Conservation (phyloP, 176 grass and related monocot genomes). For the Pontederia paniculata region DNA sequence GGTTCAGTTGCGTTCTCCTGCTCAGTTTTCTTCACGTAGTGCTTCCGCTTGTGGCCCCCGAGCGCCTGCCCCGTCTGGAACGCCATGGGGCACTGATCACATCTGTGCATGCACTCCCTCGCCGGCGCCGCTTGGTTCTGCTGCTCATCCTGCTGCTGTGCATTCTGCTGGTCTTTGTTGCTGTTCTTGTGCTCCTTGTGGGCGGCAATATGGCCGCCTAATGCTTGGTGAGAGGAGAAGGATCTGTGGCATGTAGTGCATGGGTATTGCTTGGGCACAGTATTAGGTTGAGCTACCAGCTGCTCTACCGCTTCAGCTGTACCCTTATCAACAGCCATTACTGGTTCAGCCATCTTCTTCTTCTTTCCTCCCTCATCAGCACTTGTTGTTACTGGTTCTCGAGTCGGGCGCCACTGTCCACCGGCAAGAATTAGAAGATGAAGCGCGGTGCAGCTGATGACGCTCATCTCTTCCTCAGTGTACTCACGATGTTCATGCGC, state of each 20-base stretch:
- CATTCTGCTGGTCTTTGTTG: neutral
- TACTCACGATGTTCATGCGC: too few species aligned
- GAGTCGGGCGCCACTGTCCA: too few species aligned
- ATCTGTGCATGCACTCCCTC: neutral
- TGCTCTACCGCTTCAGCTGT: too few species aligned
- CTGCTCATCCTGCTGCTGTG: neutral
- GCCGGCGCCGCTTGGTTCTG: neutral
- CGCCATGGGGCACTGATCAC: neutral
- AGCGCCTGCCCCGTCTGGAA: neutral
- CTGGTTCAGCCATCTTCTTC: too few species aligned
- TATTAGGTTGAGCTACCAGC: neutral
- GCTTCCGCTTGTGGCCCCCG: constrained; percentile 1
- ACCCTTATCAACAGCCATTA: neutral
- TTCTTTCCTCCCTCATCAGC: too few species aligned
- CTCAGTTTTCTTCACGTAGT: neutral
- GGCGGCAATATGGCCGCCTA: neutral
- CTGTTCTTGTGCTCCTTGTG: neutral
- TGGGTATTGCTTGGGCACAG: neutral
- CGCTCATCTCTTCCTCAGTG: too few species aligned
- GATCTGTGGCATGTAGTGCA: neutral
- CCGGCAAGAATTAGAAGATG: too few species aligned
- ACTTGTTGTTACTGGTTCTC: too few species aligned
- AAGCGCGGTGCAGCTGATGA: too few species aligned
- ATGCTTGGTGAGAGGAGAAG: neutral
- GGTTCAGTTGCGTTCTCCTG: neutral